Evolutionary conservation across 352 stramenopile genomes (phyloP), one percentile per base, ranked within the genome.

Genomic region (Phytophthora capsici): DNA sequence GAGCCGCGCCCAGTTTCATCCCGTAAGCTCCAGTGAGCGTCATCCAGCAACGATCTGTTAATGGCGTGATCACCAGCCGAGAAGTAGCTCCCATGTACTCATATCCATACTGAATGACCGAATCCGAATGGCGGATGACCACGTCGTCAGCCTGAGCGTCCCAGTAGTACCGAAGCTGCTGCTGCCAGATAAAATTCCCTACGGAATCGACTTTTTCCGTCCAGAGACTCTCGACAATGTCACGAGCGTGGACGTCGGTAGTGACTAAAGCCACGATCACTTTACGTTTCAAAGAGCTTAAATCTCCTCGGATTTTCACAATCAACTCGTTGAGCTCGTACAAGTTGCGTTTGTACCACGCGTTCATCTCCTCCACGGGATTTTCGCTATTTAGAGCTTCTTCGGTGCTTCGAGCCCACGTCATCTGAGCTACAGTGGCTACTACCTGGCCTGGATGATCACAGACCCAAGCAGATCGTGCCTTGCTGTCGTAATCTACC

Each of bases 11-110:
- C 4, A 98, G 90, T 30, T 97, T 95, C 65, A 99, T 86, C 0
- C 91, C 88, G 19, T 98, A 93, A 4, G 96, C 95, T 12, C 93
- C 91, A 23, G 97, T 99, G 5, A 99, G 85, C 4, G 96, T 99
- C 69, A 98, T 91, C 83, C 97, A 99, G 67, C 96, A 99, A 14
- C 93, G 92, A 80, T 99, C 96, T 0, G 96, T 99, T 4, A 92
- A 63, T 2, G 89, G 88, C 0, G 89, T 96, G 66, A 95, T 94
- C 9, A 95, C 89, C 0, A 96, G 57, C 1, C 88, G 82, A 6
- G 90, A 97, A 0, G 92, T 98, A 1, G 86, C 89, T 0, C 95
- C 95, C 87, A 98, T 95, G 71, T 98, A 98, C 72, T 98, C 94
- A 74, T 98, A 98, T 20, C 93, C 94, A 60, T 98, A 98, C 40